Conservation (phyloP, 2,329 filamentous ascomycete species). For the Periglandula ipomoeae region DNA sequence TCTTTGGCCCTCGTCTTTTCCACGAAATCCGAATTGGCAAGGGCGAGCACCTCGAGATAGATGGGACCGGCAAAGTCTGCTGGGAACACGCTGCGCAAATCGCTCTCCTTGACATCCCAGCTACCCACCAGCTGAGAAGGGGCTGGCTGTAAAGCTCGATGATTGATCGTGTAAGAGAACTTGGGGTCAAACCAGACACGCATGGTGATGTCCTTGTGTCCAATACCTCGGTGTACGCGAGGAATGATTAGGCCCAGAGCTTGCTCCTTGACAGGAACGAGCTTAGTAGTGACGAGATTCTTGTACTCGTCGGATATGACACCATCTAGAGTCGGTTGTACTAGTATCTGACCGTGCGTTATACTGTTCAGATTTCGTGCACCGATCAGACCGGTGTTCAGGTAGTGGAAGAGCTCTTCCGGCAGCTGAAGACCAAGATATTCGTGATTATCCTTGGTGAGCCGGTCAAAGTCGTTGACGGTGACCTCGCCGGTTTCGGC, state of each 20-base stretch:
- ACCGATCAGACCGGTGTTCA: slow-evolving; percentile 74
- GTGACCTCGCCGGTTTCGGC: slow-evolving; percentile 67
- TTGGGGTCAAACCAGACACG: slow-evolving; percentile 76
- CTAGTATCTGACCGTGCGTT: slow-evolving; percentile 66
- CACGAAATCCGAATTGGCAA: slow-evolving; percentile 62
- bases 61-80: slow-evolving; percentile 30
- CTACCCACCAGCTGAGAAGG: slow-evolving; percentile 39
- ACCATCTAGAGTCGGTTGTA: slow-evolving; percentile 80
- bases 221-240: slow-evolving; percentile 73
- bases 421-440: slow-evolving; percentile 87
- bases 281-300: slow-evolving; percentile 63
- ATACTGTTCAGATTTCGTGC: slow-evolving; percentile 74
- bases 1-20: slow-evolving; percentile 57
- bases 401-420: slow-evolving; percentile 82
- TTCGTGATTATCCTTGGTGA: slow-evolving; percentile 77
- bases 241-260: slow-evolving; percentile 71
- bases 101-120: slow-evolving; percentile 65
- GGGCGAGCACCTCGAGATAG: slow-evolving; percentile 54
- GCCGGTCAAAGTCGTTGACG: slow-evolving; percentile 61
- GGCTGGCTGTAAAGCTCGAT: slow-evolving; percentile 38
- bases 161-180: slow-evolving; percentile 59
- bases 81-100: slow-evolving; percentile 39
- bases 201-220: slow-evolving; percentile 67
- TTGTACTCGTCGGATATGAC: slow-evolving; percentile 73
- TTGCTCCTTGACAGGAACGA: slow-evolving; percentile 67